phyloP scores from a whole-genome alignment of 2,329 filamentous ascomycete species.

The Epichloe amarillans region DNA sequence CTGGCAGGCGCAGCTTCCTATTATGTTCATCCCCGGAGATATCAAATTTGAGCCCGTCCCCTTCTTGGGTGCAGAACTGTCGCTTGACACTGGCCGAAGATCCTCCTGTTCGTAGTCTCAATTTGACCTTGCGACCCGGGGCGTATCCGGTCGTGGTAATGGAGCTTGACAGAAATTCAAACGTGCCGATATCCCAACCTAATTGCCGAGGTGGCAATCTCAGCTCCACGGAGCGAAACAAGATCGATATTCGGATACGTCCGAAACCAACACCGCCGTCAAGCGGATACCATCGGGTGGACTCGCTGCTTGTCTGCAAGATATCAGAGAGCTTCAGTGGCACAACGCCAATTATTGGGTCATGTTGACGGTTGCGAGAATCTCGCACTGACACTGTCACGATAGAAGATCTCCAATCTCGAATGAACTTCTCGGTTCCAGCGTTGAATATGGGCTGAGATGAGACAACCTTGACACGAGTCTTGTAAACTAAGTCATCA shows the following conservation, averaged over 20 bases:
- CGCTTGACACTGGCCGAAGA: conserved; percentile 59
- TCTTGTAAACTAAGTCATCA: conserved; percentile 83
- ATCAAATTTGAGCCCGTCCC: conserved; percentile 36
- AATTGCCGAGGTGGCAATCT: conserved; percentile 72
- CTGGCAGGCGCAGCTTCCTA: conserved; percentile 57
- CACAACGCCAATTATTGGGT: conserved; percentile 86
- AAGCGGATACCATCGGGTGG: conserved; percentile 89
- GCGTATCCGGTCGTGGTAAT: conserved; percentile 53
- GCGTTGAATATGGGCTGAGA: conserved; percentile 97
- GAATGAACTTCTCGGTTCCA: conserved; percentile 81
- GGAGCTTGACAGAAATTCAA: conserved; percentile 65
- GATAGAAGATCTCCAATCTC: conserved; percentile 82
- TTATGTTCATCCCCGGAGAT: conserved; percentile 29
- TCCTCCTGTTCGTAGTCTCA: conserved; percentile 73
- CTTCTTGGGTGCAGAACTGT: conserved; percentile 47
- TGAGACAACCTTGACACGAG: conserved; percentile 84
- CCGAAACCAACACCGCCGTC: conserved; percentile 91
- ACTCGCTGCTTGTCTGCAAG: conserved; percentile 74
- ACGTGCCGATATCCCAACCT: conserved; percentile 91
- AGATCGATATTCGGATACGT: conserved; percentile 71
- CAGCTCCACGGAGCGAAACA: conserved; percentile 84
- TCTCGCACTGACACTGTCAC: conserved; percentile 83
- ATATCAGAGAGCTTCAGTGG: conserved; percentile 78
- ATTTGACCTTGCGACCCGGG: conserved; percentile 54
- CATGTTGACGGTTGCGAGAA: conserved; percentile 78